Percentiles rank a stretch among this genome's conserved stretches.
phyloP scores from a whole-genome alignment of 1,284 basidiomycete species.

The Flammula alnicola region DNA sequence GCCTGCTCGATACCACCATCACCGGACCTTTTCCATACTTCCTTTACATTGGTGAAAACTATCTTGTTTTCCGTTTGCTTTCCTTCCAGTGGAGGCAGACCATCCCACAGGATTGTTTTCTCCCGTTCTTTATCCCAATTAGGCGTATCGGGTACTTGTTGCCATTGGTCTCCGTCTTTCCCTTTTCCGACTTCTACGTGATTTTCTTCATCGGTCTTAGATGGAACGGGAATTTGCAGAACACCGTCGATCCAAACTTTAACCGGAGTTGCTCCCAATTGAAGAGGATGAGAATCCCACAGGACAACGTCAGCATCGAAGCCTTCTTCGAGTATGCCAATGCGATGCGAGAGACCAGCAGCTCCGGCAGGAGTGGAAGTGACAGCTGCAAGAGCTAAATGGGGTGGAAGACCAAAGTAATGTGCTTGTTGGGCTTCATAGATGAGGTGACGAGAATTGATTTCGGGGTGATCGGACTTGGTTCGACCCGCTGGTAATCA shows the following conservation, averaged over 20 bases:
- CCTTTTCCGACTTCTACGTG: constrained; percentile 44
- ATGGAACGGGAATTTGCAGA: constrained; percentile 53
- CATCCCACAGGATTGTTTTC: constrained; percentile 58
- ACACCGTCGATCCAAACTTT: constrained; percentile 76
- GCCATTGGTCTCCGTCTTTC: constrained; percentile 45
- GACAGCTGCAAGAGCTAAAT: constrained; percentile 67
- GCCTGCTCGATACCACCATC: constrained; percentile 34
- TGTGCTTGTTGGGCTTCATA: constrained; percentile 86
- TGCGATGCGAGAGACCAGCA: constrained; percentile 76
- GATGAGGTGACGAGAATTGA: constrained; percentile 76
- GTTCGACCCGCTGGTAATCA: neutral
- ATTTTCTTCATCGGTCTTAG: constrained; percentile 41
- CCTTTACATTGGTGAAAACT: constrained; percentile 55
- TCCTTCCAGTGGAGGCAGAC: constrained; percentile 62
- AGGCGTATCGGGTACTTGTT: constrained; percentile 48
- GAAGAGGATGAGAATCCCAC: constrained; percentile 77
- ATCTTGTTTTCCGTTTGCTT: constrained; percentile 41
- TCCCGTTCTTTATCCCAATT: constrained; percentile 63
- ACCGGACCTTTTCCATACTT: constrained; percentile 36
- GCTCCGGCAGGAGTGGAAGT: constrained; percentile 75
- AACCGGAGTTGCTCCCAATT: constrained; percentile 63
- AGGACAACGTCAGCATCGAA: constrained; percentile 63
- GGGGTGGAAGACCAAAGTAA: constrained; percentile 65
- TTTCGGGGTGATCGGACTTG: constrained; percentile 63
- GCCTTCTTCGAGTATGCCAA: constrained; percentile 68